Conservation (phyloP, 1,139 yeast species). For the Debaryomycetaceae sp. region DNA sequence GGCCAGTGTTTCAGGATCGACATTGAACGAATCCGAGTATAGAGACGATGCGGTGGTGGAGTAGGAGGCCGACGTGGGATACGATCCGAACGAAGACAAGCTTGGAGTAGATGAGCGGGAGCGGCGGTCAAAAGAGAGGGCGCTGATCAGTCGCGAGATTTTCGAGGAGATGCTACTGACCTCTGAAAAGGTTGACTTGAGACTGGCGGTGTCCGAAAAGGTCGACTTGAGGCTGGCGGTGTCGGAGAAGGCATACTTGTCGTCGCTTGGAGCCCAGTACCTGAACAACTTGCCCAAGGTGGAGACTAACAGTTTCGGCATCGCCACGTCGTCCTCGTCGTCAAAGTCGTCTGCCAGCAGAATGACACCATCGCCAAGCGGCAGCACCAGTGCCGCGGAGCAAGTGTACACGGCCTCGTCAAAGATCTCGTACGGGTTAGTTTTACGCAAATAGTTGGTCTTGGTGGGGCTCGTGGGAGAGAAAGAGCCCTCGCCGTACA, state of each 20-base stretch:
- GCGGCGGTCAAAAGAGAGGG: slow-evolving; percentile 25
- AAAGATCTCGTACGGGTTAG: slow-evolving; percentile 62
- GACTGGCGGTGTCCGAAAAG: slow-evolving; percentile 6
- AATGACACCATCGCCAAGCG: slow-evolving; percentile 4
- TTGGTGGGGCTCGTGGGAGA: slow-evolving; percentile 3
- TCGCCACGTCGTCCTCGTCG: slow-evolving; percentile 4
- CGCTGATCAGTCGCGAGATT: slow-evolving; percentile 28
- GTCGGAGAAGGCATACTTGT: slow-evolving; percentile 3
- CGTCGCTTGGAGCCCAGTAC: slow-evolving; percentile 23
- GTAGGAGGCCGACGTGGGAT: slow-evolving; percentile 31
- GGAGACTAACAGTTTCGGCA: slow-evolving; percentile 19
- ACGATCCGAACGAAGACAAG: slow-evolving; percentile 29
- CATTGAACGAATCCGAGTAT: slow-evolving; percentile 19
- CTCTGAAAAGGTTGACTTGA: slow-evolving; percentile 15
- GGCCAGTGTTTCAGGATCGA: slow-evolving; percentile 3
- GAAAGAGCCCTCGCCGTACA: slow-evolving; percentile 7
- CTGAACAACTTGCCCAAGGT: slow-evolving; percentile 30
- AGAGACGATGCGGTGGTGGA: slow-evolving; percentile 18
- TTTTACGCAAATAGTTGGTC: slow-evolving; percentile 29
- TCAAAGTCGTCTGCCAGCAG: slow-evolving; percentile 1
- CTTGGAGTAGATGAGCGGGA: slow-evolving; percentile 37
- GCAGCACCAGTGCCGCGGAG: slow-evolving; percentile 20
- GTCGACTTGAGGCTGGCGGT: slow-evolving; percentile 15
- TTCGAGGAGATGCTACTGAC: slow-evolving; percentile 8
- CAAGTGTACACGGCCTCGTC: slow-evolving; percentile 68